Conservation (phyloP, 1,284 basidiomycete species). For the Cryptococcus sp. region DNA sequence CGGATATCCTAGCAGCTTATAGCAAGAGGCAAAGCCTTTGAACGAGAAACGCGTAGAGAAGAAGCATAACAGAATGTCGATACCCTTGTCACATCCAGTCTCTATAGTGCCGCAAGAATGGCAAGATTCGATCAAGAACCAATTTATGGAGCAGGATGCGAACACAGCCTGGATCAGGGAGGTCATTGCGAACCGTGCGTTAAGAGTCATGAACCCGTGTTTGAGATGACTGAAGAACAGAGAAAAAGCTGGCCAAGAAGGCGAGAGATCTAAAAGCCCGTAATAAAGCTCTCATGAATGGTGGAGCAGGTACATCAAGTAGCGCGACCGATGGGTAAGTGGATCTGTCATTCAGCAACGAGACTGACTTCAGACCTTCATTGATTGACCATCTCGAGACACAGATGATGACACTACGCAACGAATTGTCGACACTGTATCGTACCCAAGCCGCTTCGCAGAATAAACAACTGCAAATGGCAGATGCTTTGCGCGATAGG, state of each 20-base stretch:
- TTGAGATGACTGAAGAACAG: constrained; percentile 48
- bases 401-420: constrained; percentile 82
- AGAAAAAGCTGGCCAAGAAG: constrained; percentile 81
- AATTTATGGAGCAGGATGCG: constrained; percentile 62
- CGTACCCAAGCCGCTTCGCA: constrained; percentile 80
- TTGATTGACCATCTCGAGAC: constrained; percentile 87
- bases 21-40: too few relatives aligned
- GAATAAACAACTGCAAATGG: constrained; percentile 91
- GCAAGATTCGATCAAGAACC: constrained; percentile 53
- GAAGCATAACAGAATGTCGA: too few relatives aligned
- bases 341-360: not conserved
- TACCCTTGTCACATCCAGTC: not conserved
- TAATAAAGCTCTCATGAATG: constrained; percentile 70
- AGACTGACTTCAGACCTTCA: constrained; percentile 50
- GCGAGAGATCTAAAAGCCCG: constrained; percentile 82
- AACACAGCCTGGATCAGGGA: constrained; percentile 66
- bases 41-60: too few relatives aligned
- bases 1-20: too few relatives aligned
- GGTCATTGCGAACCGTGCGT: constrained; percentile 82
- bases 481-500: constrained; percentile 86
- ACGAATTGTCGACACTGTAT: constrained; percentile 89
- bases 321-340: constrained; percentile 62
- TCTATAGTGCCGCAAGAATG: constrained; percentile 27
- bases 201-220: not conserved
- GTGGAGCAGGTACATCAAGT: constrained; percentile 42